Conservation (phyloP, 768 basidiomycete species). For the Pleurotus djamor region DNA sequence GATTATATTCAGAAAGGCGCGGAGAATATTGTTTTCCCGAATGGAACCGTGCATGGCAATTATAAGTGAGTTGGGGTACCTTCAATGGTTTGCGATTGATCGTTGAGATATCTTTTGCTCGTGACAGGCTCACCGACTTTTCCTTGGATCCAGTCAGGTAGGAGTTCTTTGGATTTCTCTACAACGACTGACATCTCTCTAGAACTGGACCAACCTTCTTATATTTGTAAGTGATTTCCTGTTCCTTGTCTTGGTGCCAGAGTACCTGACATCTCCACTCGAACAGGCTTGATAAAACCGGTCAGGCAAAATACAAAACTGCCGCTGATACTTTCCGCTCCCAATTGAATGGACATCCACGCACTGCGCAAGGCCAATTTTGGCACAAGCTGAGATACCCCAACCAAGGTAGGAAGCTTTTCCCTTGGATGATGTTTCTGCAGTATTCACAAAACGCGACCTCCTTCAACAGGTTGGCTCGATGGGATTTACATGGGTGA, state of each 20-base stretch:
- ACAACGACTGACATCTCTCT: background rate
- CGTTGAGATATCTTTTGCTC: background rate
- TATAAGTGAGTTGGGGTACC: slow-evolving; percentile 27
- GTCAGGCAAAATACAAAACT: slow-evolving; percentile 33
- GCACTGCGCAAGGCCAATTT: slow-evolving; percentile 42
- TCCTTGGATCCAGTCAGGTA: slow-evolving; percentile 34
- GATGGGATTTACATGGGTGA: slow-evolving; percentile 48
- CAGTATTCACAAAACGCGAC: too few relatives aligned
- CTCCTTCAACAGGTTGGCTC: slow-evolving; percentile 30
- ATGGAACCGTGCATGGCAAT: slow-evolving; percentile 35
- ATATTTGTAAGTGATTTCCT: slow-evolving; percentile 25
- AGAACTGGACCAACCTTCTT: slow-evolving; percentile 38
- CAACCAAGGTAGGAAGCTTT: slow-evolving; percentile 34
- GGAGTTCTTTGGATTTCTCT: background rate
- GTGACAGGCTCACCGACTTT: slow-evolving; percentile 26
- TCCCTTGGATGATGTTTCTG: background rate
- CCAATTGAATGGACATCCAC: slow-evolving; percentile 40
- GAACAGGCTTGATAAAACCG: slow-evolving; percentile 26
- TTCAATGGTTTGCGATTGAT: background rate
- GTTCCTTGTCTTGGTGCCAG: too few relatives aligned
- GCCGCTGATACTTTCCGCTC: slow-evolving; percentile 35
- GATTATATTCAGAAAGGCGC: slow-evolving; percentile 36
- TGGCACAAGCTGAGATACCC: slow-evolving; percentile 43
- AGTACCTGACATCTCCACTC: too few relatives aligned
- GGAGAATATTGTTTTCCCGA: slow-evolving; percentile 32